Percentiles rank a stretch among this genome's conserved stretches.
Evolutionary conservation across 176 grass and related monocot species (phyloP).

Genomic region (Thinopyrum elongatum): DNA sequence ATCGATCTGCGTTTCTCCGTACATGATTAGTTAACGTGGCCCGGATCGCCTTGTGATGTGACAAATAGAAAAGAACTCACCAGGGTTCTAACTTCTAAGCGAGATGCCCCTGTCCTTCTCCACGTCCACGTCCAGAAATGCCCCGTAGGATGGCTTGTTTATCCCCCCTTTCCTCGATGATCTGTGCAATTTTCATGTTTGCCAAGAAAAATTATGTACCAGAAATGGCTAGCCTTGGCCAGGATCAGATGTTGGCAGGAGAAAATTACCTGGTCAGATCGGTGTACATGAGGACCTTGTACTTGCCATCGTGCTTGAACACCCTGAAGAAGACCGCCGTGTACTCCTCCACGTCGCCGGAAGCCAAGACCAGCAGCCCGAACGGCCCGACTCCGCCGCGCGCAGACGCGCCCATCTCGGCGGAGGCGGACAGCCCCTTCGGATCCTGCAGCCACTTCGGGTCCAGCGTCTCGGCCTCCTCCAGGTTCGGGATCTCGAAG

Average conservation of each 20-base stretch:
- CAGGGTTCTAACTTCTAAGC: constrained; percentile 75
- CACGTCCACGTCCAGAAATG: constrained; percentile 63
- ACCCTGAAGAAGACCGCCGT: constrained; percentile 79
- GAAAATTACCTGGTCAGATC: constrained; percentile 41
- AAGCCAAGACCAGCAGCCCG: constrained; percentile 65
- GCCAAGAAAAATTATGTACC: not conserved
- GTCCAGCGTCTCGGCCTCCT: constrained; percentile 41
- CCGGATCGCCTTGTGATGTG: too few species aligned
- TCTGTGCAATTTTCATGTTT: not conserved
- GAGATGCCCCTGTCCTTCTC: constrained; percentile 46
- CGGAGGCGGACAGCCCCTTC: constrained; percentile 50
- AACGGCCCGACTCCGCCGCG: constrained; percentile 68
- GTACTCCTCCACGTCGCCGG: constrained; percentile 56
- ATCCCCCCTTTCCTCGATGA: constrained; percentile 42
- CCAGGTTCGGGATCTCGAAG: constrained; percentile 56
- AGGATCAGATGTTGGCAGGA: too few species aligned
- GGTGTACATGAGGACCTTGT: constrained; percentile 65
- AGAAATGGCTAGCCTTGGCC: too few species aligned
- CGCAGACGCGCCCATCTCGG: constrained; percentile 41
- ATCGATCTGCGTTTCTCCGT: too few species aligned
- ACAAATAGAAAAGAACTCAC: constrained; percentile 19
- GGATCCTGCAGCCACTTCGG: constrained; percentile 45
- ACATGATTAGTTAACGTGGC: too few species aligned
- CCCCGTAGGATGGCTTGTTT: constrained; percentile 53
- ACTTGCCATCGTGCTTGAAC: constrained; percentile 29